Base-by-base conservation (phyloP, 495 filamentous ascomycete species). In the Neurospora africana region DNA sequence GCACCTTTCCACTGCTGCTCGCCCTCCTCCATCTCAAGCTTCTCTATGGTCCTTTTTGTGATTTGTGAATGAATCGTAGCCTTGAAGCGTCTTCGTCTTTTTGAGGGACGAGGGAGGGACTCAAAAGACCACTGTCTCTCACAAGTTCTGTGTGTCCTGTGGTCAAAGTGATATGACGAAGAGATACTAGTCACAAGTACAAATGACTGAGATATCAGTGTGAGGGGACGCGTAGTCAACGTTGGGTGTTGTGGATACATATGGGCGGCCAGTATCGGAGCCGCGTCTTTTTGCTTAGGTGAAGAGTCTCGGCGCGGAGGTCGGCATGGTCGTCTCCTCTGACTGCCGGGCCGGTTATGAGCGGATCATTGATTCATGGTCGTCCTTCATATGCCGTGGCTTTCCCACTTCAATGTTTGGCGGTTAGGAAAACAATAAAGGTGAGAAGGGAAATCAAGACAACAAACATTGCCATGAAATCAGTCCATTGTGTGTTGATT, bases 1-100 rank as follows among this genome's bases (percentile, higher is more conserved):
- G 89, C 83, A 21, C 87, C 89, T 36, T 77, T 77, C 89, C 89
- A 91, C 74, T 85, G 69, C 69, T 65, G 53, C 53, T 65, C 53
- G 53, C 75, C 73, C 68, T 81, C 78, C 5, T 81, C 76, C 17
- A 71, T 76, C 71, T 71, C 70, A 13, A 40, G 44, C 36, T 72
- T 39, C 41, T 21, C 68, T 47, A 21, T n/a, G n/a, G 21, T 19
- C 6, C 37, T 6, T 35, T 35, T 11, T 68, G 23, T 27, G 8
- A 37, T 36, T 27, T 71, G 7, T 17, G 17, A 68, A 53, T 70
- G 69, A 33, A 23, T 70, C 6, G 38, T 21, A 13, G 21, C 38
- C 27, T 19, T 19, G 39, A 27, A 44, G 38, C 27, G 23, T 61
- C 53, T 30, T 27, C 6, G 13, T 17, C 53, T 4, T 17, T 17